Conservation (phyloP, 768 basidiomycete species). For the Suillus subluteus region DNA sequence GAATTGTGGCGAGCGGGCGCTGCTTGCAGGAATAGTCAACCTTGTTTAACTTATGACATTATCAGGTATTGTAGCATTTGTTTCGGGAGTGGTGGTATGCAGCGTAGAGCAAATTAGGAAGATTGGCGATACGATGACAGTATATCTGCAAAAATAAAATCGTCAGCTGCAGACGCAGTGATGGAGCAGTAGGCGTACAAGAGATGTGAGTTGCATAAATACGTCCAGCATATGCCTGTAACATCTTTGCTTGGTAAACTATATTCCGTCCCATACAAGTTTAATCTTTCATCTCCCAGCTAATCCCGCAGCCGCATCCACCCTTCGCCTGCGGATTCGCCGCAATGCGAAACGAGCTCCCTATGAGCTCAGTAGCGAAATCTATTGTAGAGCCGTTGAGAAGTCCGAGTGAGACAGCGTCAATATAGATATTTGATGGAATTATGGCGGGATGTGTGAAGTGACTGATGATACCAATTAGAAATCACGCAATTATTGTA, state of each 20-base stretch:
- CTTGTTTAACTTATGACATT: neutral
- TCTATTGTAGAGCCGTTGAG: conserved; percentile 90
- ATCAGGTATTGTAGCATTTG: neutral
- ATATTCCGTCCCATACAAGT: neutral
- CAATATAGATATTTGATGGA: conserved; percentile 80
- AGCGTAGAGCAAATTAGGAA: neutral
- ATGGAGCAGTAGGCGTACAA: neutral
- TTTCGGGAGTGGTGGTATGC: neutral
- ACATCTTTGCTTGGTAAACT: neutral
- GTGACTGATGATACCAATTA: conserved; percentile 44
- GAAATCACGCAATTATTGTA: neutral
- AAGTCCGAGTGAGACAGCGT: conserved; percentile 82
- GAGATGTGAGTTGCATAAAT: neutral
- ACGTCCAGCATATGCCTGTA: neutral
- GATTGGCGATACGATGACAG: neutral
- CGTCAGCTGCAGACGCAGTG: neutral
- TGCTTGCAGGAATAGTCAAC: neutral
- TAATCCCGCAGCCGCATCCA: conserved; percentile 94
- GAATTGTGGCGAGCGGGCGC: neutral
- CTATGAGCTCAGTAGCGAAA: conserved; percentile 93
- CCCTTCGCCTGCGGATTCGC: conserved; percentile 93
- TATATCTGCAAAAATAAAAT: neutral
- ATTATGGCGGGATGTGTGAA: conserved; percentile 72
- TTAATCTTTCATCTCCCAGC: conserved; percentile 80
- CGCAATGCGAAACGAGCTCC: conserved; percentile 81